Conservation (phyloP, 2,329 filamentous ascomycete species). For the Trichoderma sp. region DNA sequence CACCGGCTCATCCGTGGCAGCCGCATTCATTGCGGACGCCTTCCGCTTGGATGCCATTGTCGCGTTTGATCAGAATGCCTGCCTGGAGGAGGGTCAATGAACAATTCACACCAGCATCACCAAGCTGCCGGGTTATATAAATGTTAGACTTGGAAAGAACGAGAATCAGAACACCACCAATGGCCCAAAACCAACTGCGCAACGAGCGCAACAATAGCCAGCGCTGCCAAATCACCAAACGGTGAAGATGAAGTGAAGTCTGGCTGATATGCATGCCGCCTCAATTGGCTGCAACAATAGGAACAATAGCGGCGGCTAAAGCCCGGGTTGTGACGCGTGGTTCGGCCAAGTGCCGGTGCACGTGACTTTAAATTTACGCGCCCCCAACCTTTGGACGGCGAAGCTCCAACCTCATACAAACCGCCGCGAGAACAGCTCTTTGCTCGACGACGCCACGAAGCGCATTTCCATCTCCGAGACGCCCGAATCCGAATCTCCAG, state of each 20-base stretch:
- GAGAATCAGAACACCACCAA: background rate
- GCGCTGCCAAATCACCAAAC: background rate
- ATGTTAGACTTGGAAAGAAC: background rate
- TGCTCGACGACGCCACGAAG: constrained; percentile 25
- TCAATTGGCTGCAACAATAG: constrained; percentile 6
- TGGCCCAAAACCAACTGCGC: background rate
- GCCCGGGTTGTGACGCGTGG: constrained; percentile 14
- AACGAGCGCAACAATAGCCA: background rate
- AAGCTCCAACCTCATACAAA: constrained; percentile 33
- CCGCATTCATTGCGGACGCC: constrained; percentile 67
- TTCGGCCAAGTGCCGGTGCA: constrained; percentile 27
- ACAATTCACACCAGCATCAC: constrained; percentile 9
- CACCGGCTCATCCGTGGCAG: constrained; percentile 73
- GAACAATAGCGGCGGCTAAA: constrained; percentile 17
- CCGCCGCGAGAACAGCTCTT: constrained; percentile 18
- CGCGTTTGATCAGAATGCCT: constrained; percentile 19
- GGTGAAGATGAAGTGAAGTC: background rate
- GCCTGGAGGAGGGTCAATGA: background rate
- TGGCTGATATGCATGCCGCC: background rate
- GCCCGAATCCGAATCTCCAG: background rate
- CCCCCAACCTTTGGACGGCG: constrained; percentile 28
- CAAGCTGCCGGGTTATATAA: background rate
- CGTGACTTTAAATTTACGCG: constrained; percentile 45
- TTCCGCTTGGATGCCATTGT: constrained; percentile 93
- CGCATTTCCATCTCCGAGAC: constrained; percentile 16